Percentiles rank a stretch among this genome's conserved stretches.
Evolutionary conservation across 176 grass and related monocot genomes (phyloP).

Genomic region (Eleusine indica): DNA sequence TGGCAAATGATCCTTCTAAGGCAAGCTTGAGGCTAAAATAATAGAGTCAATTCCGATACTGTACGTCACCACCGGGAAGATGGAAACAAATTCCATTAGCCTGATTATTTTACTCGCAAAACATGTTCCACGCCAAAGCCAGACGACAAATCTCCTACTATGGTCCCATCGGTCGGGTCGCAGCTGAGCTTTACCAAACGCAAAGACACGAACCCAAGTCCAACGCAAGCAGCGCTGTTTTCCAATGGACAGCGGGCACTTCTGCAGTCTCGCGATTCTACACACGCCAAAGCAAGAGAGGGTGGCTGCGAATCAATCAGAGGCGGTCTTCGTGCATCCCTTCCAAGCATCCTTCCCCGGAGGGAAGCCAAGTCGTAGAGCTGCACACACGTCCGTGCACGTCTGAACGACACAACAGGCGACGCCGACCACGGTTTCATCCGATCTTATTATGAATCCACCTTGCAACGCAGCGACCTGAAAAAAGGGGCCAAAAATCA

Average conservation of each 20-base stretch:
- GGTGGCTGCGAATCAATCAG: constrained; percentile 5
- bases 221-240: neutral
- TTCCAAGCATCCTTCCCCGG: constrained; percentile 41
- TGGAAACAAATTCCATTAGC: neutral
- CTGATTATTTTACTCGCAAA: neutral
- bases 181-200: neutral
- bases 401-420: neutral
- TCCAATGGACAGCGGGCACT: neutral
- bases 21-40: neutral
- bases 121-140: neutral
- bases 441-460: neutral
- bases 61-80: neutral
- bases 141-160: neutral
- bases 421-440: neutral
- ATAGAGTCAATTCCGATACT: neutral
- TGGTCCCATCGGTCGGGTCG: neutral
- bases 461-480: neutral
- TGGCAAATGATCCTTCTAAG: neutral
- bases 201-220: neutral
- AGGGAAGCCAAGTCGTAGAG: constrained; percentile 17
- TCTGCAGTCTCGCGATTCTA: constrained; percentile 29
- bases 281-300: constrained; percentile 51
- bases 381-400: constrained; percentile 28
- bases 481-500: neutral
- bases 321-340: neutral